These are phyloP conservation scores for Porodaedalea pini DNA, from an alignment of 1,284 basidiomycete genomes.

Conservation along the genomic window DNA sequence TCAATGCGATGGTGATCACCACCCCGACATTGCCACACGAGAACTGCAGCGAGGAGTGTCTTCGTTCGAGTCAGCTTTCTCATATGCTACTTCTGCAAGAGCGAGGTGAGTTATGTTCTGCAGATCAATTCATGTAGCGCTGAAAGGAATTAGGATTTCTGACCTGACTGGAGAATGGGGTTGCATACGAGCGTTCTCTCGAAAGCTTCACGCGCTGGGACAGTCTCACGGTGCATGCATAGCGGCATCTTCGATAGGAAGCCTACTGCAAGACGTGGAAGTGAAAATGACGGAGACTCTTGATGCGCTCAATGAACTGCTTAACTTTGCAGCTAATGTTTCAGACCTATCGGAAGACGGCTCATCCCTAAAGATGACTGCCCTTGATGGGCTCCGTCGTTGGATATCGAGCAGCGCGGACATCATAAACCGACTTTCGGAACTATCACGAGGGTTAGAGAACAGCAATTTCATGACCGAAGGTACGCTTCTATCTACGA, in stretches of 20 bases:
- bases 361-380: neutral
- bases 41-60: slow-evolving; percentile 81
- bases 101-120: slow-evolving; percentile 33
- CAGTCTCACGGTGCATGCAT: neutral
- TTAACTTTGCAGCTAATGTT: neutral
- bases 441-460: neutral
- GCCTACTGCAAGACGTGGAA: neutral
- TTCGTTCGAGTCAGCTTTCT: slow-evolving; percentile 78
- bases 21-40: slow-evolving; percentile 77
- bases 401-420: neutral
- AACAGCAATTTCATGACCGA: neutral
- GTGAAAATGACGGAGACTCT: neutral
- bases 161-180: neutral
- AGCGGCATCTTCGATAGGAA: neutral
- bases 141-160: slow-evolving; percentile 3
- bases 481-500: neutral
- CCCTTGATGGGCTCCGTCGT: neutral
- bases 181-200: neutral
- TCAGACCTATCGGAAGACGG: neutral
- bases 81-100: slow-evolving; percentile 51
- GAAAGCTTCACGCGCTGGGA: neutral
- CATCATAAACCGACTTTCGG: neutral
- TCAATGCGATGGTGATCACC: slow-evolving; percentile 64
- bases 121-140: neutral
- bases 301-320: slow-evolving; percentile 1